Evolutionary conservation across 768 basidiomycete genomes (phyloP).

Genomic region (Collybia nuda): DNA sequence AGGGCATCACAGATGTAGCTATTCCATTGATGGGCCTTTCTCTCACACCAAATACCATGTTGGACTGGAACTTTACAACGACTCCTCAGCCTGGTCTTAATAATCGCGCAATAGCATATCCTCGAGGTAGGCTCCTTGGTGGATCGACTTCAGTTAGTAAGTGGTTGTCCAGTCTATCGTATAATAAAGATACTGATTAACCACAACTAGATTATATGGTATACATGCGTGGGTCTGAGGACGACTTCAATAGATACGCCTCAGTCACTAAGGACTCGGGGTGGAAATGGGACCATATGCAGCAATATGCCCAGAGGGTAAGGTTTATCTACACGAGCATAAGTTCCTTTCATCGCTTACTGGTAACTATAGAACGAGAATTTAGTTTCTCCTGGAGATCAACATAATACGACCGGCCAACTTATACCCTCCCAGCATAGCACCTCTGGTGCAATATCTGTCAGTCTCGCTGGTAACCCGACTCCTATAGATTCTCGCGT

Average conservation of each 20-base stretch:
- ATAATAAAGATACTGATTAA: neutral
- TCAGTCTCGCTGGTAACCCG: constrained; percentile 22
- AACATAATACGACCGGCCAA: constrained; percentile 25
- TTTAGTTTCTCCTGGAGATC: constrained; percentile 21
- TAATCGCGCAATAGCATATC: constrained; percentile 27
- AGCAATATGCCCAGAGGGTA: constrained; percentile 18
- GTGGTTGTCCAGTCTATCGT: neutral
- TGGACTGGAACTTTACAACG: constrained; percentile 35
- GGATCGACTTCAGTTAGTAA: constrained; percentile 30
- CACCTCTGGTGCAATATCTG: constrained; percentile 17
- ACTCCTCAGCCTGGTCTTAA: constrained; percentile 28
- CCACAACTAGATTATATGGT: constrained; percentile 28
- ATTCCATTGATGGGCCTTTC: constrained; percentile 15
- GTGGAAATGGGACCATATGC: constrained; percentile 36
- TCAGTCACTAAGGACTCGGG: constrained; percentile 30
- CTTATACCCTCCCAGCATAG: constrained; percentile 24
- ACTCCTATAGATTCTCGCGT: constrained; percentile 30
- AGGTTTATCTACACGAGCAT: constrained; percentile 26
- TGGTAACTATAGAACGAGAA: constrained; percentile 24
- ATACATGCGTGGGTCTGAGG: constrained; percentile 31
- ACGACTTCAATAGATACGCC: constrained; percentile 36
- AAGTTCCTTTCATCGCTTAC: neutral
- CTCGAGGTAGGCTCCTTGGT: constrained; percentile 32
- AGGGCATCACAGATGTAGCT: constrained; percentile 11
- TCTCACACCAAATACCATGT: constrained; percentile 16